Evolutionary conservation across 805 yeast genomes (phyloP).

Genomic region (Kodamaea nitidulidarum): DNA sequence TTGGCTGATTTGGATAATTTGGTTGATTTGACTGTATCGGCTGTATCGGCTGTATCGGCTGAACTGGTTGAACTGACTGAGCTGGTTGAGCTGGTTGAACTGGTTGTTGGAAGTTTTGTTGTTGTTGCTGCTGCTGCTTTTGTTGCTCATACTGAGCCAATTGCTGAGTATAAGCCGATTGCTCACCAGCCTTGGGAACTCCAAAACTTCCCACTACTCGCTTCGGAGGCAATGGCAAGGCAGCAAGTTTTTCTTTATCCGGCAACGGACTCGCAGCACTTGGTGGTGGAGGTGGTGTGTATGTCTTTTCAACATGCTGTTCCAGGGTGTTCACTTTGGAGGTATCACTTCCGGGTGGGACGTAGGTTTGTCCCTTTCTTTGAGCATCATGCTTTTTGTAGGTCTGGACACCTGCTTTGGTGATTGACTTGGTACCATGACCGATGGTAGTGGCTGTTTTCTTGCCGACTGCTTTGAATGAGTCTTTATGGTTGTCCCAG

Average conservation of each 20-base stretch:
- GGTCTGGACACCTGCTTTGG: constrained; percentile 49
- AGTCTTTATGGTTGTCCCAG: constrained; percentile 51
- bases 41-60: background rate
- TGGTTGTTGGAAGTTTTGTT: constrained; percentile 6
- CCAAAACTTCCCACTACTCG: constrained; percentile 25
- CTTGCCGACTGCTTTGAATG: constrained; percentile 46
- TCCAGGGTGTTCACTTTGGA: background rate
- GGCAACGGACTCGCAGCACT: constrained; percentile 14
- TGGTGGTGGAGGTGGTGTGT: constrained; percentile 8
- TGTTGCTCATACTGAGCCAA: constrained; percentile 3
- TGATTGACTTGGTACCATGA: constrained; percentile 44
- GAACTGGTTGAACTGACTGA: constrained; percentile 6
- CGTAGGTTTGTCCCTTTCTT: constrained; percentile 18
- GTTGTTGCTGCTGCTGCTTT: constrained; percentile 9
- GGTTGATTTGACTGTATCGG: constrained; percentile 1
- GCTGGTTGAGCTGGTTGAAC: constrained; percentile 5
- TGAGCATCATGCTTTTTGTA: constrained; percentile 41
- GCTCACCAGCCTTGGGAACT: constrained; percentile 10
- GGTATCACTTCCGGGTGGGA: constrained; percentile 6
- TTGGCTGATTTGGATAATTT: no score
- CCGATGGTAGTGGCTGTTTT: constrained; percentile 51
- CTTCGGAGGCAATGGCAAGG: constrained; percentile 45
- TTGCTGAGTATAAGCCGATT: constrained; percentile 9
- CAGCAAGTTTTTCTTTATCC: constrained; percentile 23
- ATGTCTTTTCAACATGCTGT: background rate